phyloP scores from a whole-genome alignment of 805 yeast species.

The Metschnikowia aberdeeniae region DNA sequence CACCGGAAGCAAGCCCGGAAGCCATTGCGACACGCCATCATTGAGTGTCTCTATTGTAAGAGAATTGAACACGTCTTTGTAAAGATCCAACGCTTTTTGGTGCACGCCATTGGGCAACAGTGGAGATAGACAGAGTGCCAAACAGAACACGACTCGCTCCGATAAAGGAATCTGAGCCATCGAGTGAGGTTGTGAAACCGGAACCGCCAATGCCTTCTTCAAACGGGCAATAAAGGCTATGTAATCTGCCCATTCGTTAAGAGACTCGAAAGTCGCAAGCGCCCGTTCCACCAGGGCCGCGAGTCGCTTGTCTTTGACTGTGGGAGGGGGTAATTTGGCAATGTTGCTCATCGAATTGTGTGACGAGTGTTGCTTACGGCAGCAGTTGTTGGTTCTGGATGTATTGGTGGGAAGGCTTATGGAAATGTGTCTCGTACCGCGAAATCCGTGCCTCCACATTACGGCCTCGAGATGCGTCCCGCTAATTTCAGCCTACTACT shows the following conservation, averaged over 20 bases:
- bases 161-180: conserved; percentile 60
- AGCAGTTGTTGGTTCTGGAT: no score
- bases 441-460: conserved; percentile 2
- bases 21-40: conserved; percentile 65
- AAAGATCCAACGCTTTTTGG: conserved; percentile 77
- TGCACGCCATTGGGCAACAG: conserved; percentile 94
- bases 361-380: not conserved
- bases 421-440: not conserved
- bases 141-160: conserved; percentile 59
- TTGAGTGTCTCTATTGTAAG: conserved; percentile 55
- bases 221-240: conserved; percentile 82
- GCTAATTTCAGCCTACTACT: no score
- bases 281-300: conserved; percentile 68
- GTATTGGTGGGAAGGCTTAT: not conserved
- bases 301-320: conserved; percentile 57
- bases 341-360: not conserved
- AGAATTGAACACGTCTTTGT: conserved; percentile 62
- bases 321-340: not conserved
- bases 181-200: conserved; percentile 27
- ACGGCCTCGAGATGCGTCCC: no score
- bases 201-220: conserved; percentile 56
- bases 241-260: conserved; percentile 97
- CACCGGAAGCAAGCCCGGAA: conserved; percentile 88
- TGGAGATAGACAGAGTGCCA: conserved; percentile 78
- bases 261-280: conserved; percentile 68